phyloP scores from a whole-genome alignment of 805 yeast species.

The Candida jianshihensis region DNA sequence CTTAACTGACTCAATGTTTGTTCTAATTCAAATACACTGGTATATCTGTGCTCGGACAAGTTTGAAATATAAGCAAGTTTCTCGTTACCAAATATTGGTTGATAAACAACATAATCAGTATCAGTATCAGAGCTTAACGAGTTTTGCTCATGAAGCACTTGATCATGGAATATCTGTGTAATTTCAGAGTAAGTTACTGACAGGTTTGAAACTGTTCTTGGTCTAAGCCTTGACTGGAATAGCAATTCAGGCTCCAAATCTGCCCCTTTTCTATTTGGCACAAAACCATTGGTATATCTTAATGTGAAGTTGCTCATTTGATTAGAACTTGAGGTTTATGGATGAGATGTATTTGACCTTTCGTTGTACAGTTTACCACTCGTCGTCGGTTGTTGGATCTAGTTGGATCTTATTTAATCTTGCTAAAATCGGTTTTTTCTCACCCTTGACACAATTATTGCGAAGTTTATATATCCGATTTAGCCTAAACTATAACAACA shows the following conservation, averaged over 20 bases:
- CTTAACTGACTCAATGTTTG: neutral
- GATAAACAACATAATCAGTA: neutral
- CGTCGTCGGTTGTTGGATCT: no score
- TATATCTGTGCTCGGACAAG: neutral
- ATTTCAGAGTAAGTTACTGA: neutral
- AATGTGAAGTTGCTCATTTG: no score
- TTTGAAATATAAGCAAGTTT: neutral
- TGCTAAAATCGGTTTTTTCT: no score
- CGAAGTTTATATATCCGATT: no score
- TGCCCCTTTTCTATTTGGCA: neutral
- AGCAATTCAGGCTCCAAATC: neutral
- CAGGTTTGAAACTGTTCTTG: neutral
- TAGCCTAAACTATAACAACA: no score
- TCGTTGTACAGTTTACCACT: no score
- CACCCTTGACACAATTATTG: no score
- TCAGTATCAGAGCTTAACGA: neutral
- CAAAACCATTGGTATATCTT: no score
- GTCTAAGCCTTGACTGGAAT: neutral
- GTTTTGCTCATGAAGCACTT: neutral
- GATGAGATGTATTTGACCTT: no score
- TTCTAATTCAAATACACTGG: neutral
- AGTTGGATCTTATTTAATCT: no score
- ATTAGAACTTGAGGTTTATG: no score
- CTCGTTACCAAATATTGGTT: conserved; percentile 1
- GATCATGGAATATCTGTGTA: neutral